Conservation (phyloP, 345 rosid species). For the Linum trigynum region DNA sequence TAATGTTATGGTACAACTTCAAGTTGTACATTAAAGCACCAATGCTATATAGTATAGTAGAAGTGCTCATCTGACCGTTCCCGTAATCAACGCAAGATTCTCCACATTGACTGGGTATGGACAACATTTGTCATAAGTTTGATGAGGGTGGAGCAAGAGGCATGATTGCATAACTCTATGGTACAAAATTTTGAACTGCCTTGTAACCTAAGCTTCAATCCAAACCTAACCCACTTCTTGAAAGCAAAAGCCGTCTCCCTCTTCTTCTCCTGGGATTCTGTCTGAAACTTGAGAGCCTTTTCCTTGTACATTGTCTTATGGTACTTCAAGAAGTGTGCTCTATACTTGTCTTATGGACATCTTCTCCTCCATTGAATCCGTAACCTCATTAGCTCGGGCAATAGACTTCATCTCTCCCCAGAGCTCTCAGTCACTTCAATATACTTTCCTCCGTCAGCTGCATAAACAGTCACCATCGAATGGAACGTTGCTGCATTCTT, state of each 20-base stretch:
- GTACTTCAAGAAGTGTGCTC: constrained; percentile 77
- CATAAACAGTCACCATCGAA: constrained; percentile 85
- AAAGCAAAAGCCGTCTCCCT: constrained; percentile 63
- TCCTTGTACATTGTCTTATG: constrained; percentile 85
- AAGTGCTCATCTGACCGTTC: too few species aligned
- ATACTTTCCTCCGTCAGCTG: constrained; percentile 81
- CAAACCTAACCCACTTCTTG: constrained; percentile 83
- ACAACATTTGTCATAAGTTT: too few species aligned
- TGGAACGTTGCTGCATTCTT: constrained; percentile 94
- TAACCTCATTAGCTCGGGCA: constrained; percentile 81
- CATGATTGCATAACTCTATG: not conserved
- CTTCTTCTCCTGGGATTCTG: constrained; percentile 68
- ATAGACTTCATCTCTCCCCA: constrained; percentile 96
- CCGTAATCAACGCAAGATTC: too few species aligned
- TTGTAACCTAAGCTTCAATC: constrained; percentile 15
- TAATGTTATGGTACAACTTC: too few species aligned
- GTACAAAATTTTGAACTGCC: not conserved
- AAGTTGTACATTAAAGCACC: too few species aligned
- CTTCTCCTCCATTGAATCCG: constrained; percentile 65
- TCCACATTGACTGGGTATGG: too few species aligned
- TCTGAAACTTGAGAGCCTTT: constrained; percentile 75
- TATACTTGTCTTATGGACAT: constrained; percentile 82
- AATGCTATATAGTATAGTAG: too few species aligned
- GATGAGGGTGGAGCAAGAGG: too few species aligned
- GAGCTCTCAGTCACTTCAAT: constrained; percentile 80